Evolutionary conservation across 441 rosid genomes (phyloP).

Genomic region (Erodium moschatum): DNA sequence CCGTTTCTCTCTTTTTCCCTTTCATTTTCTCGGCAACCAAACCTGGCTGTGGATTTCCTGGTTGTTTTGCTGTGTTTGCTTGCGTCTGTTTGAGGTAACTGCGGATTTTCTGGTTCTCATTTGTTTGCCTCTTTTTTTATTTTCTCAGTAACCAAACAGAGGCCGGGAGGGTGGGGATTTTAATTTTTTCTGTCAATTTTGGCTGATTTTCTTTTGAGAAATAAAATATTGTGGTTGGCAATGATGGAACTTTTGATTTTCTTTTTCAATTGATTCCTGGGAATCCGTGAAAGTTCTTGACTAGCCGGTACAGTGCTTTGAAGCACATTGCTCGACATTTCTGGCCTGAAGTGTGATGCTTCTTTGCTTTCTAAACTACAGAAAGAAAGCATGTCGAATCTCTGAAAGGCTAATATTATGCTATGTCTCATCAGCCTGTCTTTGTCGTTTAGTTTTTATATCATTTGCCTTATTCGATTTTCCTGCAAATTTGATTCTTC

Average conservation of each 20-base stretch:
- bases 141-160: background rate
- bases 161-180: background rate
- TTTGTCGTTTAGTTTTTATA: background rate
- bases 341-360: constrained; percentile 27
- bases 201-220: constrained; percentile 12
- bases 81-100: constrained; percentile 21
- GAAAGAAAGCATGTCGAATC: constrained; percentile 24
- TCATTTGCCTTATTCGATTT: constrained; percentile 10
- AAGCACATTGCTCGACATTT: constrained; percentile 22
- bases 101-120: background rate
- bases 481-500: background rate
- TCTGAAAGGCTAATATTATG: constrained; percentile 9
- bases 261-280: constrained; percentile 13
- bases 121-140: background rate
- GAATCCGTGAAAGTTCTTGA: no score
- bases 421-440: constrained; percentile 5
- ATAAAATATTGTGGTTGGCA: no score
- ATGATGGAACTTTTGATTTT: constrained; percentile 11
- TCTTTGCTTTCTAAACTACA: constrained; percentile 4
- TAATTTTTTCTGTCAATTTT: no score
- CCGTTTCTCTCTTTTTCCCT: background rate
- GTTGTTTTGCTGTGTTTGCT: background rate
- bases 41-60: background rate
- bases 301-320: background rate
- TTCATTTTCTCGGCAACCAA: constrained; percentile 7